Conservation (phyloP, 352 stramenopile genomes). For the Phytopythium chamaehyphon region DNA sequence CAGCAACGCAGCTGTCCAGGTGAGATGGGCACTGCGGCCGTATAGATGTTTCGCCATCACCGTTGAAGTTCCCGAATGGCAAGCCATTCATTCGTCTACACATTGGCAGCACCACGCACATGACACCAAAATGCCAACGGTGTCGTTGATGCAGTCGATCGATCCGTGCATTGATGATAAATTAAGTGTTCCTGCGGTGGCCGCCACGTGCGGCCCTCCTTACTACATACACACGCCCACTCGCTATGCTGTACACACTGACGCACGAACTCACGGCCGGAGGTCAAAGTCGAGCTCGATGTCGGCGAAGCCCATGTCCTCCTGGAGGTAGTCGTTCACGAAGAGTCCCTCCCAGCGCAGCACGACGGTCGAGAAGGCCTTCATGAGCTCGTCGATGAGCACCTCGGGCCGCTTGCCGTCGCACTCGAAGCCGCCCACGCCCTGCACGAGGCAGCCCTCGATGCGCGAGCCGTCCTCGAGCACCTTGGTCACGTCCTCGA, state of each 20-base stretch:
- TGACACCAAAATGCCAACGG: no score
- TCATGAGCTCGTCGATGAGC: slow-evolving; percentile 53
- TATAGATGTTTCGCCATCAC: no score
- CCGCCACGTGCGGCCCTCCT: background rate
- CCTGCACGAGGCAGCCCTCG: slow-evolving; percentile 49
- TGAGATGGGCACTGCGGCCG: no score
- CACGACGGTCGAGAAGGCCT: slow-evolving; percentile 62
- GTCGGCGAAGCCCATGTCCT: slow-evolving; percentile 28
- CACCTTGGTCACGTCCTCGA: slow-evolving; percentile 42
- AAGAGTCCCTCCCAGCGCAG: slow-evolving; percentile 68
- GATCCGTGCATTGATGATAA: no score
- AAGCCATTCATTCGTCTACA: no score
- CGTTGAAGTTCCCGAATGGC: no score
- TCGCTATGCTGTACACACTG: background rate
- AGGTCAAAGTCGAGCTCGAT: slow-evolving; percentile 37
- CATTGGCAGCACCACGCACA: no score
- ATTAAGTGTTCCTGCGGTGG: background rate
- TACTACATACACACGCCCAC: slow-evolving; percentile 1
- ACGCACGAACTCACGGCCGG: background rate
- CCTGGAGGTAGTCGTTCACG: slow-evolving; percentile 61
- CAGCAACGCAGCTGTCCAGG: no score
- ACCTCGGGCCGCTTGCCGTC: slow-evolving; percentile 36
- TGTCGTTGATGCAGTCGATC: no score
- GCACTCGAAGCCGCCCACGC: slow-evolving; percentile 48
- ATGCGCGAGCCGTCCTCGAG: slow-evolving; percentile 28